Evolutionary conservation across 495 filamentous ascomycete genomes (phyloP).

Genomic region (Penicillium bovifimosum): DNA sequence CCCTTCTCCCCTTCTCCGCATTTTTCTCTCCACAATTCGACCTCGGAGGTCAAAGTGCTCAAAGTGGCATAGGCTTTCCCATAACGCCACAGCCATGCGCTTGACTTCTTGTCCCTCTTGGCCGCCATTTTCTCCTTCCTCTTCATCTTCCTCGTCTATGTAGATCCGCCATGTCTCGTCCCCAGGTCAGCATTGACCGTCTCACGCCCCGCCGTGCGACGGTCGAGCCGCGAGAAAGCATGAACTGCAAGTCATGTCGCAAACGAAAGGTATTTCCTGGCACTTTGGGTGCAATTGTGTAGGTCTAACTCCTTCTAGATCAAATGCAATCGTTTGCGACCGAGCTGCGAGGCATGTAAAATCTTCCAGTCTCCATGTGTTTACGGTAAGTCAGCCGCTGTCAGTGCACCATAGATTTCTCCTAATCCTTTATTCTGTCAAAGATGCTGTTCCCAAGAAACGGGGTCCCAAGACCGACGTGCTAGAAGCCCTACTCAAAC

Average conservation of each 20-base stretch:
- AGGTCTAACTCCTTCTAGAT: slow-evolving; percentile 46
- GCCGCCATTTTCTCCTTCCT: slow-evolving; percentile 4
- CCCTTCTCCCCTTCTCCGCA: slow-evolving; percentile 20
- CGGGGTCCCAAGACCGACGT: slow-evolving; percentile 85
- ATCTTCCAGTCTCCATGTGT: slow-evolving; percentile 85
- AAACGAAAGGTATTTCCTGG: slow-evolving; percentile 64
- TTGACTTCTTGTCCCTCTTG: slow-evolving; percentile 2
- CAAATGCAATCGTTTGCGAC: slow-evolving; percentile 81
- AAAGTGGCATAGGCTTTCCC: slow-evolving; percentile 4
- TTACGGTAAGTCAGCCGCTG: slow-evolving; percentile 55
- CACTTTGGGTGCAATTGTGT: neutral
- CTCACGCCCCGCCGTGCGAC: slow-evolving; percentile 66
- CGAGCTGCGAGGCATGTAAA: slow-evolving; percentile 82
- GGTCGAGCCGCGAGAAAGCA: slow-evolving; percentile 76
- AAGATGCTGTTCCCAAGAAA: slow-evolving; percentile 85
- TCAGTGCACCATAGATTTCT: neutral
- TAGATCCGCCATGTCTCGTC: slow-evolving; percentile 54
- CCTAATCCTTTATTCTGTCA: slow-evolving; percentile 2
- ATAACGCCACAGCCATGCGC: slow-evolving; percentile 7
- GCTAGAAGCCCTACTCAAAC: slow-evolving; percentile 73
- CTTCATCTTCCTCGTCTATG: slow-evolving; percentile 1
- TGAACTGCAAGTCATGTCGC: slow-evolving; percentile 92
- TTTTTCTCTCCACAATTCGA: slow-evolving; percentile 13
- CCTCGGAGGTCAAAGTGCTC: neutral
- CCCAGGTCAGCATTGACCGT: slow-evolving; percentile 80